Evolutionary conservation across 2,329 filamentous ascomycete genomes (phyloP), one percentile per base, ranked within the genome.

Genomic region (Calonectria pteridis): DNA sequence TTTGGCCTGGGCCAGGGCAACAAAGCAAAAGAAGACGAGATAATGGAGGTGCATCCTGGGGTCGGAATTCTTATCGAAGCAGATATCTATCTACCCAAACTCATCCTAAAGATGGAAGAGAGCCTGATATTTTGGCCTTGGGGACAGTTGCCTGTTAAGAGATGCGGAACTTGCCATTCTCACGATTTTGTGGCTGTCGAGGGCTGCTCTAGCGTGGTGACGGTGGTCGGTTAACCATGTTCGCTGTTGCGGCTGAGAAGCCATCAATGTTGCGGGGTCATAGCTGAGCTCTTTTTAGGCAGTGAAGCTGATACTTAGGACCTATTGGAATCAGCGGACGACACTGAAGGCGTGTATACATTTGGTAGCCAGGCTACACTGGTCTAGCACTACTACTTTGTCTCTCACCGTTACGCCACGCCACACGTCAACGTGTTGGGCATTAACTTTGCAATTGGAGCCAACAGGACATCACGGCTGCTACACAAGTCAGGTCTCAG

Each of bases 11-110:
- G 33, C 69, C 13, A 73, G 4, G n/a, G 62, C 13, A 28, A 67
- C 28, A 5, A 72, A 35, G 26, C 20, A 46, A 9, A 73, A 11
- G 10, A 69, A 26, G 2, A 26, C 14, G 0, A 72, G 14, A 2
- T 58, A 18, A 4, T 26, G 28, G 35, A 75, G 10, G n/a, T 64
- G 62, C 69, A 77, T 69, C n/a, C 67, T 70, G 53, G 35, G 5
- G n/a, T 55, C 13, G 7, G 18, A n/a, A 10, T 5, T 31, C 16
- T 29, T 20, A 6, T 2, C 4, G 20, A 33, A 55, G 16, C 28
- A 55, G 51, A 33, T 4, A n/a, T 14, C 14, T n/a, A 16, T 16
- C 4, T 9, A 28, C 10, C 29, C 23, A 16, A 20, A 0, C 50
- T 33, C 51, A 29, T 9, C 51, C 6, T 28, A 29, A 6, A 55